Base-by-base conservation (phyloP, 192 early-diverging fungal species). In the Linnemannia zychae region DNA sequence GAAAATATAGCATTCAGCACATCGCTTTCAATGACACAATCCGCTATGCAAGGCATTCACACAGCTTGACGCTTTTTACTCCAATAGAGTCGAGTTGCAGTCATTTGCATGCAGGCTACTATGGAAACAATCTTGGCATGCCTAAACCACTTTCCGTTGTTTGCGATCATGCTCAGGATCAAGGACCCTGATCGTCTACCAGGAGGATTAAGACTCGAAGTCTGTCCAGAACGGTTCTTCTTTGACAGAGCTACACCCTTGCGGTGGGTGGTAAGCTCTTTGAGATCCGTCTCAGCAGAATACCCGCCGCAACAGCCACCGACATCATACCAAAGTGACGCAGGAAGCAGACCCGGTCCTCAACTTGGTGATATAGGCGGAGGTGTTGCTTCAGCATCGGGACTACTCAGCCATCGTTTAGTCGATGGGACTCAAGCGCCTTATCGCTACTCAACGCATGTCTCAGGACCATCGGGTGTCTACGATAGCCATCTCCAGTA, bases 111-210 rank as follows among this genome's bases (percentile, higher is more conserved):
- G 4, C 96, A 98, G 79, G 96, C 94, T 1, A 82, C 92, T 4
- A 87, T 96, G 87, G 97, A 99, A 84, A 95, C 97, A 16, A 31
- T 96, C 5, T 87, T 99, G 22, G 97, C 95, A 0, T 91, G 97
- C 63, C 87, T 99, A 33, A 99, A 99, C 81, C 98, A 99, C 81
- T 99, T 98, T 80, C 98, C 98, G 18, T 87, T 98, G 16, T 98
- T 99, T 90, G 97, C 97, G 37, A 89, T 98, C n/a, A 92, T 97
- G 91, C 78, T 98, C 44, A 90, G 97, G 34, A 65, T 98, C 38
- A 96, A 97, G 74, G 96, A 99, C 80, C 96, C 97, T 12, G 92
- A 88, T 46, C 89, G 97, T 76, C 87, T 99, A 47, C 97, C 98
- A 40, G 96, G 96, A 91, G 92, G 90, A 37, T 72, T 92, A 2